Percentiles rank a stretch among this genome's conserved stretches.
Conservation (phyloP, 805 yeast genomes). For the Huiozyma naganishii region DNA sequence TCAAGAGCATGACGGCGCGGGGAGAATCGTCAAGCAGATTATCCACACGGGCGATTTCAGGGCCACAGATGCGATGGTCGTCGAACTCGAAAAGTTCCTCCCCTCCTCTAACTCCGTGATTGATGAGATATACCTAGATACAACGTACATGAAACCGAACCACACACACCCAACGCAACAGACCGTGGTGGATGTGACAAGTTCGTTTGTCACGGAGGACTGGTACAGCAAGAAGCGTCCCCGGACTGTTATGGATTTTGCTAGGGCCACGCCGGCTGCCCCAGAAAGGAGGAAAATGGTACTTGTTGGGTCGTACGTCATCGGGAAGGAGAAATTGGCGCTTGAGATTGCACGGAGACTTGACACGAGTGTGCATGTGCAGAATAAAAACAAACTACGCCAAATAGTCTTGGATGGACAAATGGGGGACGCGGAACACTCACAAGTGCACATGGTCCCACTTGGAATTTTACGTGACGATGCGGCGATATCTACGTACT, state of each 20-base stretch:
- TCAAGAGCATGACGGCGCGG: conserved; percentile 27
- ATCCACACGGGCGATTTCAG: conserved; percentile 94
- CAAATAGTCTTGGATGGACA: conserved; percentile 1
- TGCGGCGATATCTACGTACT: conserved; percentile 21
- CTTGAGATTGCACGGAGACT: conserved; percentile 45
- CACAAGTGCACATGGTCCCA: conserved; percentile 57
- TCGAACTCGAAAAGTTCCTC: too few species aligned
- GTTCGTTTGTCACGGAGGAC: conserved; percentile 34
- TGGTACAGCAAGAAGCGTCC: neutral
- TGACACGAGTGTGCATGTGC: conserved; percentile 28
- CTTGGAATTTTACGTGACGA: conserved; percentile 42
- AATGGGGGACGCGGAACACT: neutral
- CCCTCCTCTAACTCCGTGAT: conserved; percentile 6
- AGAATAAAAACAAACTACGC: conserved; percentile 4
- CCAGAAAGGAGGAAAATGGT: conserved; percentile 2
- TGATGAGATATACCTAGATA: conserved; percentile 63
- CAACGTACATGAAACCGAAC: conserved; percentile 73
- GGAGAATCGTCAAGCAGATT: conserved; percentile 9
- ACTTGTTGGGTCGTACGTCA: conserved; percentile 77
- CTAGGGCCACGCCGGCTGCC: neutral
- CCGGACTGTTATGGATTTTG: neutral
- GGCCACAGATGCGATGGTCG: conserved; percentile 44
- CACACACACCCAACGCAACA: conserved; percentile 73
- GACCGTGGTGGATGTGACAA: conserved; percentile 50
- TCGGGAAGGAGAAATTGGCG: conserved; percentile 87